Evolutionary conservation across 352 stramenopile genomes (phyloP), one percentile per base, ranked within the genome.

Genomic region (Phytophthora agathidicida): DNA sequence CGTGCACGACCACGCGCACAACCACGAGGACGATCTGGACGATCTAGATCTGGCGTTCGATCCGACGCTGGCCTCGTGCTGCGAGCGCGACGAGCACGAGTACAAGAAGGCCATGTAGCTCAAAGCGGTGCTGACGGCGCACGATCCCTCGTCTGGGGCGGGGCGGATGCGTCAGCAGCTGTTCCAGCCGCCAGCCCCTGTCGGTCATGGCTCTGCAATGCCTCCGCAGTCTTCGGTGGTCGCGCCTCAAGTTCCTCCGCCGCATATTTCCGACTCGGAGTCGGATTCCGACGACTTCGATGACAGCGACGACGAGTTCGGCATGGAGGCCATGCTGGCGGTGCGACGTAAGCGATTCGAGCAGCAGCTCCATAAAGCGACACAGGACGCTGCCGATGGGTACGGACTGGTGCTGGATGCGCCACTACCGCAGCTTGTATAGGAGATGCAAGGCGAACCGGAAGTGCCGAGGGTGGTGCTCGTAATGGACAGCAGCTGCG

Each of bases 101-200:
- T 90, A 77, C 55, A 63, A 77, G 38, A 82, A 83, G 57, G 77
- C 77, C 51, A 86, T 86, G 77, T 64, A 76, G 47, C 75, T 90
- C 44, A 90, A 90, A 57, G 53, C 67, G 3, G 38, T 85, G 42
- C 58, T 90, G 22, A 88, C 77, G 4, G 71, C 61, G 17, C 70
- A 87, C 41, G 80, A 90, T 36, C 80, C 68, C 19, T 78, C 80
- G 14, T 81, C 73, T 5, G 45, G 67, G 16, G 76, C 71, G 10
- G 80, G 88, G 44, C 73, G 73, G 24, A 56, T 77, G 57, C 80
- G 80, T 10, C 80, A 90, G 55, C 73, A 88, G 44, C 50, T 90
- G 41, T 81, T 89, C 37, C 65, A 77, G 38, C 65, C 56, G 24
- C 77, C 76, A 1, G 13, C 67, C 31, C n/a, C n/a, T n/a, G n/a